Percentiles rank a stretch among this genome's conserved stretches.
phyloP scores from a whole-genome alignment of 768 basidiomycete species.

The Boletus barrowsii region DNA sequence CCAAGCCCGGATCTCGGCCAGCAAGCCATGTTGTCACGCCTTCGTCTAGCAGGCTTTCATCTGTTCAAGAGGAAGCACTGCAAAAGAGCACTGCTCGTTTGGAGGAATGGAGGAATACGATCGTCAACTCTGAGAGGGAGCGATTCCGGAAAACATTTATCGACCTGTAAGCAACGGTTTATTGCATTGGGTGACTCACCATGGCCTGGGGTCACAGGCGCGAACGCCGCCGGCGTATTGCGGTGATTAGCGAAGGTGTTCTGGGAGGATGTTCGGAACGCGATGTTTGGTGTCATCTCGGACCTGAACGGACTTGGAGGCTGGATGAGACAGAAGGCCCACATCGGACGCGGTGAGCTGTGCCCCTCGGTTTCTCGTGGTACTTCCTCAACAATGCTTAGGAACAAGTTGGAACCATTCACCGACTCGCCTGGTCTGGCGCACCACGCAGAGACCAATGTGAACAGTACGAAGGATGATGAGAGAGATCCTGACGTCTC shows the following conservation, averaged over 20 bases:
- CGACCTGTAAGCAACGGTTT: conserved; percentile 53
- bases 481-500: conserved; percentile 42
- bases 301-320: conserved; percentile 57
- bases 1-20: conserved; percentile 35
- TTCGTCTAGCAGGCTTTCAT: conserved; percentile 14
- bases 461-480: conserved; percentile 35
- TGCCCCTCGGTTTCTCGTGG: neutral
- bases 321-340: conserved; percentile 93
- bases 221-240: conserved; percentile 71
- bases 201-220: conserved; percentile 43
- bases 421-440: conserved; percentile 42
- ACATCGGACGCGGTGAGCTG: conserved; percentile 69
- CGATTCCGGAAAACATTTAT: conserved; percentile 65
- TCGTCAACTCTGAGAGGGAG: conserved; percentile 67
- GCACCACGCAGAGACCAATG: neutral
- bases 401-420: conserved; percentile 75
- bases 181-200: neutral
- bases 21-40: neutral
- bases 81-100: conserved; percentile 62
- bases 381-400: conserved; percentile 27
- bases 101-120: conserved; percentile 70
- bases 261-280: conserved; percentile 67
- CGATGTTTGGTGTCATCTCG: conserved; percentile 73
- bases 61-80: conserved; percentile 37
- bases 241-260: conserved; percentile 58